Base-by-base conservation (phyloP, 1,284 basidiomycete species). In the Apiotrichum gracile region DNA sequence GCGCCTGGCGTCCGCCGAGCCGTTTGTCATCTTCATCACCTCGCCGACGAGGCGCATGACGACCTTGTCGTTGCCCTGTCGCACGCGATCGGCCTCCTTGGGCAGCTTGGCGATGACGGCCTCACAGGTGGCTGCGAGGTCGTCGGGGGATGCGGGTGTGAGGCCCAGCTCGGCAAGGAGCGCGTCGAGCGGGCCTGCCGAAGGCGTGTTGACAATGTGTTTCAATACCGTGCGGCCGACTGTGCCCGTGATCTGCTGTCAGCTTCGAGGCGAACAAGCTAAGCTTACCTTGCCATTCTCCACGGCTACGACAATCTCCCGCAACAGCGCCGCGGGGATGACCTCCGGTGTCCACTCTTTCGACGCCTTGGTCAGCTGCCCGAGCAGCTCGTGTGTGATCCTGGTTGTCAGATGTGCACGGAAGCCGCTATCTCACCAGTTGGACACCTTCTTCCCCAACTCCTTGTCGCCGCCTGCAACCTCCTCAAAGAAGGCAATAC, bases 31-130 rank as follows among this genome's bases (percentile, higher is more conserved):
- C 73, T 85, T 88, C 91, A 97, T 97, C 22, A 94, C 88, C 68
- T 83, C 81, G 0, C 94, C 94, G 8, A 97, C 81, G 31, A 98
- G 80, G 57, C 87, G 85, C 77, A 91, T 91, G 38, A 97, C 68
- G 1, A 93, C 91, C 58, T 88, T 91, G 27, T 77, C 73, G 55
- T 89, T 87, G 0, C 94, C 92, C 35, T 79, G 77, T 17, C 81
- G 80, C 21, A 89, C 81, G 21, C 83, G 84, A 7, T 80, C 80
- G 0, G 82, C 84, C 66, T 93, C 89, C 42, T 80, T 76, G 0
- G 90, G 88, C 44, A 91, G 76, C 8, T 79, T 81, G 7, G 73
- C 69, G 19, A 96, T 83, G 0, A 85, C 87, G 8, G 41, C 75
- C 46, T 72, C 61, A 66, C 89, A 91, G 51, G 87, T 73, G 1